phyloP scores from a whole-genome alignment of 2,329 filamentous ascomycete species.

The Triangularia verruculosa region DNA sequence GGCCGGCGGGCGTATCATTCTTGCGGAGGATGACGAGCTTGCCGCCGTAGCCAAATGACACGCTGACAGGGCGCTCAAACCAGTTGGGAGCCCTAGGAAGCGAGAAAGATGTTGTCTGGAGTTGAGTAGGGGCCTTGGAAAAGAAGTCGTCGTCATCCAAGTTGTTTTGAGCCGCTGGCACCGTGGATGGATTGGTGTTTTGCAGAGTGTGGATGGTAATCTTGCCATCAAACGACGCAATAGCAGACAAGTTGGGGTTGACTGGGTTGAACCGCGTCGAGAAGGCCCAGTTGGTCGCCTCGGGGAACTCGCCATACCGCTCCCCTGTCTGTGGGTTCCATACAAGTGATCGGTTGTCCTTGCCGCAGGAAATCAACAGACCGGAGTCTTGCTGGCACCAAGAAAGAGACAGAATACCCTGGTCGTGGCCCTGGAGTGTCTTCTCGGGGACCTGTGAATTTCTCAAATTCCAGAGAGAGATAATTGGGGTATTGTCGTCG shows the following conservation, averaged over 20 bases:
- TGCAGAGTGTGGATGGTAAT: slow-evolving; percentile 92
- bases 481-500: slow-evolving; percentile 81
- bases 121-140: slow-evolving; percentile 84
- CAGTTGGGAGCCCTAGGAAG: slow-evolving; percentile 83
- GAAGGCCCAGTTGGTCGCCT: slow-evolving; percentile 99
- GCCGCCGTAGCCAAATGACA: slow-evolving; percentile 92
- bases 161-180: slow-evolving; percentile 62
- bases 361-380: slow-evolving; percentile 86
- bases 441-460: slow-evolving; percentile 94
- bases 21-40: slow-evolving; percentile 77
- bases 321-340: slow-evolving; percentile 96
- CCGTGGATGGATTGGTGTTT: slow-evolving; percentile 79
- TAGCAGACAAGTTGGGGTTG: slow-evolving; percentile 88
- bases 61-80: slow-evolving; percentile 81
- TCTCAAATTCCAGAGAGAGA: slow-evolving; percentile 89
- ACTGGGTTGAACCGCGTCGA: slow-evolving; percentile 90
- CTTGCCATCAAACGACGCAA: slow-evolving; percentile 95
- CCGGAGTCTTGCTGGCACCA: slow-evolving; percentile 93
- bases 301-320: slow-evolving; percentile 85
- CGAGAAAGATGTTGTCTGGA: slow-evolving; percentile 86
- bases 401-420: slow-evolving; percentile 87
- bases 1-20: slow-evolving; percentile 56
- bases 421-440: slow-evolving; percentile 86
- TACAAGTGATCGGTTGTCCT: slow-evolving; percentile 91
- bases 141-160: slow-evolving; percentile 96